Evolutionary conservation across 352 stramenopile species (phyloP).

Genomic region (Blastocystis sp.): DNA sequence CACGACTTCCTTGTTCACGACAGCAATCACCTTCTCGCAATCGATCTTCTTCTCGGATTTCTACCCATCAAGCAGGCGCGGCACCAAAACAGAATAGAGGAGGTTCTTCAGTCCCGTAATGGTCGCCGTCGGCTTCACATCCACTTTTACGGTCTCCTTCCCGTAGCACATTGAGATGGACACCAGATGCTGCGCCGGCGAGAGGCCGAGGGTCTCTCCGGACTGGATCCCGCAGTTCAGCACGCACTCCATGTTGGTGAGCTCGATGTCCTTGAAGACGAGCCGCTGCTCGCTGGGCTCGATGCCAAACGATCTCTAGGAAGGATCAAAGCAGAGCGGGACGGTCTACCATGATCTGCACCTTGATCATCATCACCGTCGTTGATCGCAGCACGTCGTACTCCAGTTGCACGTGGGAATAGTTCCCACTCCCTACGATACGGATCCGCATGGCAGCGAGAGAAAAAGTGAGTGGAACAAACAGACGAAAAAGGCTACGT

Average conservation of each 20-base stretch:
- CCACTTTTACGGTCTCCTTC: conserved; percentile 10
- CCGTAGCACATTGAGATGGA: conserved; percentile 2
- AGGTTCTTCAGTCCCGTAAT: conserved; percentile 28
- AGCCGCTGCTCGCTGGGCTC: conserved; percentile 20
- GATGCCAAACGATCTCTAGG: conserved; percentile 40
- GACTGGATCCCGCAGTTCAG: conserved; percentile 48
- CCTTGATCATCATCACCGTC: conserved; percentile 62
- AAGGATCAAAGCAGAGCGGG: neutral
- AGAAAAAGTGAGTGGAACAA: conserved; percentile 12
- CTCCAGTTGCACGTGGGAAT: neutral
- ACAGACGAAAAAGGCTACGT: conserved; percentile 20
- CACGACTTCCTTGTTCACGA: neutral
- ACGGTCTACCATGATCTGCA: conserved; percentile 40
- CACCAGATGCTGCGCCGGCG: conserved; percentile 20
- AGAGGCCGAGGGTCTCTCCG: neutral
- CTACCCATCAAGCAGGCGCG: neutral
- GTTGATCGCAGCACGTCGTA: conserved; percentile 45
- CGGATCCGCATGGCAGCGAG: conserved; percentile 21
- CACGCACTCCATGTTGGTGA: conserved; percentile 51
- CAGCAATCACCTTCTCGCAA: neutral
- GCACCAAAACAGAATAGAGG: neutral
- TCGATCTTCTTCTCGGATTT: conserved; percentile 8
- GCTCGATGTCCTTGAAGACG: conserved; percentile 40
- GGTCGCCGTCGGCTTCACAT: conserved; percentile 34
- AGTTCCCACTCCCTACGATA: conserved; percentile 29